Percentiles rank a stretch among this genome's conserved stretches.
Evolutionary conservation across 2,329 filamentous ascomycete species (phyloP).

Genomic region (Biscogniauxia mediterranea): DNA sequence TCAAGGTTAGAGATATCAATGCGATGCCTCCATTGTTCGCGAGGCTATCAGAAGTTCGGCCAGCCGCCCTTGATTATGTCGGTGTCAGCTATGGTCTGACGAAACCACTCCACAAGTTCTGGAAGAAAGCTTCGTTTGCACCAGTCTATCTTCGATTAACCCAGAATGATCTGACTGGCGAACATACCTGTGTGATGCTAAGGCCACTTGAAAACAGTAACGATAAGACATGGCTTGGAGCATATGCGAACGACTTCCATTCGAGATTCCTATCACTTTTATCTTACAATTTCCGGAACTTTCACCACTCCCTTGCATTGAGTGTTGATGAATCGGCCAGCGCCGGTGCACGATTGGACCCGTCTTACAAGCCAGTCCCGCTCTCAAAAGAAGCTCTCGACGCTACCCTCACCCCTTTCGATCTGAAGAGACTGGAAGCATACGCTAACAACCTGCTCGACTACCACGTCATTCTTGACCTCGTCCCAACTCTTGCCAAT

Average conservation of each 20-base stretch:
- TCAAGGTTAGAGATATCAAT: constrained; percentile 84
- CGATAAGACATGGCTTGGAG: constrained; percentile 81
- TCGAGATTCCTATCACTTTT: constrained; percentile 86
- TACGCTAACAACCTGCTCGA: constrained; percentile 98
- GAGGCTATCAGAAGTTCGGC: constrained; percentile 78
- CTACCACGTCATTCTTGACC: constrained; percentile 94
- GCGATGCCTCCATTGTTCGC: constrained; percentile 93
- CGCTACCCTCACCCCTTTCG: constrained; percentile 78
- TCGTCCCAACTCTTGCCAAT: constrained; percentile 77
- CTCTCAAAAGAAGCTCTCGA: constrained; percentile 78
- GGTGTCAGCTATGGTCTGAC: constrained; percentile 96
- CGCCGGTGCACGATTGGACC: constrained; percentile 66
- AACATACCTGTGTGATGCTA: constrained; percentile 98
- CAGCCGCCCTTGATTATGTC: constrained; percentile 82
- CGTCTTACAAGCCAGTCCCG: constrained; percentile 48
- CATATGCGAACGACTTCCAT: constrained; percentile 91
- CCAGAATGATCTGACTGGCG: constrained; percentile 91
- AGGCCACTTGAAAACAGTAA: constrained; percentile 68
- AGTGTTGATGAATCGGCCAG: constrained; percentile 86
- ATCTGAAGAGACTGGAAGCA: constrained; percentile 89
- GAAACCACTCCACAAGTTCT: constrained; percentile 85
- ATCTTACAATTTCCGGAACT: constrained; percentile 87
- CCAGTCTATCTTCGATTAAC: constrained; percentile 96
- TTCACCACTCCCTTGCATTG: constrained; percentile 74
- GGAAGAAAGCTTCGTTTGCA: constrained; percentile 83